Evolutionary conservation across 208 protist species (phyloP), one percentile per base, ranked within the genome.

Genomic region (Balamuthia mandrillaris): DNA sequence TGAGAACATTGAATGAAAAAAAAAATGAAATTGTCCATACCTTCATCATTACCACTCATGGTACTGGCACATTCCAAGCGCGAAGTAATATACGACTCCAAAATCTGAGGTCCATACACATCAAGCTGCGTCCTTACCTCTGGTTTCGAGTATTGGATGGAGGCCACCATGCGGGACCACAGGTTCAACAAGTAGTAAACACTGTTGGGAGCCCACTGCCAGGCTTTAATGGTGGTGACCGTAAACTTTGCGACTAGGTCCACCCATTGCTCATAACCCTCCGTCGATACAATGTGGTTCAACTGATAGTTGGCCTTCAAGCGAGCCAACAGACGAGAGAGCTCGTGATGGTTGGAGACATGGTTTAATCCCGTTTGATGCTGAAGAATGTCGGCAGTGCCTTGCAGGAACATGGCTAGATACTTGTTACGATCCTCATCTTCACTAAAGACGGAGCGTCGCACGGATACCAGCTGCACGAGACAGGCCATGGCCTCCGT

Each of bases 301-400:
- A 94, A 77, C 81, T 93, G 88, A 72, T 92, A 95, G 61, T 95
- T 95, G n/a, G 89, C 70, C 77, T 95, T 95, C 0, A 95, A 75
- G 37, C 93, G 44, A 24, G 88, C 79, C 1, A 95, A 68, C 39
- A 94, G 60, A 37, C 91, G 79, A 56, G 90, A 95, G 44, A 95
- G 93, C 54, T 94, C 87, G 49, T 95, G 88, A 78, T 94, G 92
- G 70, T 93, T 95, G 16, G 90, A 85, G 31, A 83, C 45, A 47
- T 94, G 75, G 9, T 87, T 35, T n/a, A 94, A 63, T 37, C 74
- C 74, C 42, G 41, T 44, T 56, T 92, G 79, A 16, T 29, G 63
- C 54, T 87, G 56, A 9, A 95, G 78, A 9, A 95, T 47, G 3
- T 86, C 42, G 16, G 84, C 42, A 21, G 85, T 90, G 35, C 86